A percentile compares a stretch with the other conserved stretches of the same genome.
phyloP scores from a whole-genome alignment of 805 yeast species.

The Myxozyma vanderwaltii region DNA sequence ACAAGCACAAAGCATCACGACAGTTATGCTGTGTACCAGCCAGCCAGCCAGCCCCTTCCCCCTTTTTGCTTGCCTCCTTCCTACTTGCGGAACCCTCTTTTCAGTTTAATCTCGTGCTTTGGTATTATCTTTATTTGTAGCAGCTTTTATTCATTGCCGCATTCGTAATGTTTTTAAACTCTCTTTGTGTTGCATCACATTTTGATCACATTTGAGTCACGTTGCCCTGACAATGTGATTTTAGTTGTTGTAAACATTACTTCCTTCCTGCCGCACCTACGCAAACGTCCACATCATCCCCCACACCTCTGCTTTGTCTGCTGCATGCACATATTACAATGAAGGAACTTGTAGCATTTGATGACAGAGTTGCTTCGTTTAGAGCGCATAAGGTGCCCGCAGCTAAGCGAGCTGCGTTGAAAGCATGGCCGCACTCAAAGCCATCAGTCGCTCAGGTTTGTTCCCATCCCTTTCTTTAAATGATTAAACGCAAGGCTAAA shows the following conservation, averaged over 20 bases:
- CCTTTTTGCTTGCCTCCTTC: background rate
- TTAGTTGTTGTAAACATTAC: background rate
- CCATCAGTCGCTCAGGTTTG: slow-evolving; percentile 31
- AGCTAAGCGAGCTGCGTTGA: slow-evolving; percentile 13
- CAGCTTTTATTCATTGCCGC: too few relatives aligned
- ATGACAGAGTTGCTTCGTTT: slow-evolving; percentile 32
- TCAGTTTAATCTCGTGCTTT: too few relatives aligned
- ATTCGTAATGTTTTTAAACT: too few relatives aligned
- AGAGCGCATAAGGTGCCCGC: slow-evolving; percentile 16
- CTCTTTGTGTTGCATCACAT: background rate
- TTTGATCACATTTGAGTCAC: background rate
- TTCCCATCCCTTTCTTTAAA: background rate
- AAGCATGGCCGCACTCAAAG: slow-evolving; percentile 32
- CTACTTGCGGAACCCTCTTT: too few relatives aligned
- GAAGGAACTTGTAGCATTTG: slow-evolving; percentile 28
- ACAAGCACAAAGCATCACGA: background rate
- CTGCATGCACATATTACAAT: background rate
- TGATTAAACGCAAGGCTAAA: too few relatives aligned
- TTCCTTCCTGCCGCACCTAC: background rate
- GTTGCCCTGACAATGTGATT: slow-evolving; percentile 8
- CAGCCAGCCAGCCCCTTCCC: background rate
- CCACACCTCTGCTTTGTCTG: too few relatives aligned
- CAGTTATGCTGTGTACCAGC: background rate
- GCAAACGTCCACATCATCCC: background rate
- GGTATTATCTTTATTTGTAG: too few relatives aligned